These are phyloP conservation scores for Macrocybe gigantea DNA, from an alignment of 768 basidiomycete species.

Conservation along the genomic window DNA sequence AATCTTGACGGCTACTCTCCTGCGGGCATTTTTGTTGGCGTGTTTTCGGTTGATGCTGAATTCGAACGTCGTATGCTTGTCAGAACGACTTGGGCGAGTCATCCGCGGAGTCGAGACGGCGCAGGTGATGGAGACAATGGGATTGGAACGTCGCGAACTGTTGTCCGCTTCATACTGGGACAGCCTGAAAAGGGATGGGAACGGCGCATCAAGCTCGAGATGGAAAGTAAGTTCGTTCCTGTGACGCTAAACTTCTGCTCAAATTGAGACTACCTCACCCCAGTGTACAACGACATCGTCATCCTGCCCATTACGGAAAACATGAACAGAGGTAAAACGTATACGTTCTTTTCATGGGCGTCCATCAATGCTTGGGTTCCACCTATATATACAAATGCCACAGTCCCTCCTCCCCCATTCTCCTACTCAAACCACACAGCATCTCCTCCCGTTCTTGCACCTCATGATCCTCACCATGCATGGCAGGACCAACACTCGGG, in stretches of 20 bases:
- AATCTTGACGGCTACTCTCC: conserved; percentile 73
- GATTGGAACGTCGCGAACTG: conserved; percentile 71
- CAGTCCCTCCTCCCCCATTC: conserved; percentile 41
- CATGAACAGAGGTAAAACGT: conserved; percentile 94
- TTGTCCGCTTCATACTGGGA: conserved; percentile 87
- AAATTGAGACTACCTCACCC: neutral
- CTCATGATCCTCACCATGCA: conserved; percentile 63
- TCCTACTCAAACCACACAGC: conserved; percentile 62
- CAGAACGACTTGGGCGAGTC: conserved; percentile 85
- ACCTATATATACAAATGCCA: conserved; percentile 52
- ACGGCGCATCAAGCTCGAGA: conserved; percentile 76
- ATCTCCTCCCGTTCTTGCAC: conserved; percentile 55
- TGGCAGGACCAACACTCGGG: conserved; percentile 42
- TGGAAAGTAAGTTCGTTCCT: conserved; percentile 62
- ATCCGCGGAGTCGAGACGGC: conserved; percentile 71
- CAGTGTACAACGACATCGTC: conserved; percentile 83
- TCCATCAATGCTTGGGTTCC: conserved; percentile 89
- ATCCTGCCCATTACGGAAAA: conserved; percentile 84
- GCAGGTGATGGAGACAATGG: conserved; percentile 66
- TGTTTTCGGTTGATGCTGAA: conserved; percentile 84
- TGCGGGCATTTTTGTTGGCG: conserved; percentile 81
- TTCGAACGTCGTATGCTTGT: conserved; percentile 84
- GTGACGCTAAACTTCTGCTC: neutral
- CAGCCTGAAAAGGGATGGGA: conserved; percentile 78
- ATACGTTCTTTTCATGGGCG: conserved; percentile 92